Evolutionary conservation across 2,329 filamentous ascomycete species (phyloP).

Genomic region (Hypoxylon sp.): DNA sequence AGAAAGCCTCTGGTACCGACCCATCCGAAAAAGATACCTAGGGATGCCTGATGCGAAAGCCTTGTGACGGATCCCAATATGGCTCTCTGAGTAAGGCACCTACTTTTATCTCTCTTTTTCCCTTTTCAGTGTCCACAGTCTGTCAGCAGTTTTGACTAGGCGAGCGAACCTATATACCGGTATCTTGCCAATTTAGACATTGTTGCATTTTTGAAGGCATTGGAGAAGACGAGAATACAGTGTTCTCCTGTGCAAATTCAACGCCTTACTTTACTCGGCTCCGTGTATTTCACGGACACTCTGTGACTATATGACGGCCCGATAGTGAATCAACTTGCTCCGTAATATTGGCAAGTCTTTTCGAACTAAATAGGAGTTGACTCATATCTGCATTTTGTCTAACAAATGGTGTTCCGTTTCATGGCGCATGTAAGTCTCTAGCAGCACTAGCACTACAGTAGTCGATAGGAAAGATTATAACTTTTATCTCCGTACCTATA

Average conservation of each 20-base stretch:
- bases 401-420: neutral
- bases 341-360: neutral
- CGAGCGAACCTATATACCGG: neutral
- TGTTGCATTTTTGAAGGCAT: neutral
- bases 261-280: neutral
- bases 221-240: neutral
- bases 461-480: neutral
- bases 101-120: neutral
- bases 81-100: too few species aligned
- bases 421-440: neutral
- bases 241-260: neutral
- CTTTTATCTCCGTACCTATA: slow-evolving; percentile 9
- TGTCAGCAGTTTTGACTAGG: neutral
- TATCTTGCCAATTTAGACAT: neutral
- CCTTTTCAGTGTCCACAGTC: too few species aligned
- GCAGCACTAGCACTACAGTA: neutral
- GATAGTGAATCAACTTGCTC: neutral
- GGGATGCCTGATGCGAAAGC: slow-evolving; percentile 8
- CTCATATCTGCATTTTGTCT: neutral
- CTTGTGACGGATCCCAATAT: neutral
- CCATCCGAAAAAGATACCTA: slow-evolving; percentile 11
- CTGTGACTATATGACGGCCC: neutral
- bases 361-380: neutral
- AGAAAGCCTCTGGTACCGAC: slow-evolving; percentile 17
- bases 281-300: neutral